Evolutionary conservation across 2,329 filamentous ascomycete genomes (phyloP), one percentile per base, ranked within the genome.

Genomic region (Verruconis gallopava): DNA sequence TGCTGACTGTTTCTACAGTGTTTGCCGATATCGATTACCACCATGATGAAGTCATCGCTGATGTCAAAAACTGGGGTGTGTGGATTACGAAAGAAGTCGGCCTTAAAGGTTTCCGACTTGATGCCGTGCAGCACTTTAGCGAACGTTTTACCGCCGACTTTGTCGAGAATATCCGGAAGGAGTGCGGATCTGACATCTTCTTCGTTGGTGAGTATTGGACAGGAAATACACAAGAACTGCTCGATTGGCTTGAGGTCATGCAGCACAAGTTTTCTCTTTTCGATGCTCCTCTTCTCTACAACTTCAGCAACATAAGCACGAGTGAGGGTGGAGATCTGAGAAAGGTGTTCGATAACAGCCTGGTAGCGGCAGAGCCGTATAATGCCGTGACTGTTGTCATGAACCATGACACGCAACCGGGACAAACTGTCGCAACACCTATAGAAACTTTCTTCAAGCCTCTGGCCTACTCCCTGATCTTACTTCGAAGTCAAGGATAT

Each of bases 91-190:
- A 71, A 4, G 65, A 77, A 45, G 54, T 82, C 0, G 71, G 72
- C 0, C 61, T 85, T 9, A 67, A 70, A 46, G 80, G 79, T 1
- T 77, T 85, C 55, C 68, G 81, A 14, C 69, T 85, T 39, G 81
- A 85, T 55, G 81, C 80, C 11, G 75, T 78, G 21, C 81, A 83
- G 59, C 81, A 85, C 58, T 82, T 78, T 57, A 79, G 73, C 20
- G 71, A 72, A 45, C 64, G 67, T n/a, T 85, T 85, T 52, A 68
- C 79, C 21, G 68, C 67, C 33, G 67, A 75, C n/a, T 81, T 81
- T 59, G 70, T 83, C 39, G 61, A 63, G 4, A 62, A 71, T 36
- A 58, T 82, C 45, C 71, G 56, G 28, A 49, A 55, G 15, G 43
- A 58, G 72, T 51, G 62, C 64, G 34, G 59, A 2, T 59, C 66